Evolutionary conservation across 768 basidiomycete species (phyloP), one percentile per base, ranked within the genome.

Genomic region (Lactarius hatsudake): DNA sequence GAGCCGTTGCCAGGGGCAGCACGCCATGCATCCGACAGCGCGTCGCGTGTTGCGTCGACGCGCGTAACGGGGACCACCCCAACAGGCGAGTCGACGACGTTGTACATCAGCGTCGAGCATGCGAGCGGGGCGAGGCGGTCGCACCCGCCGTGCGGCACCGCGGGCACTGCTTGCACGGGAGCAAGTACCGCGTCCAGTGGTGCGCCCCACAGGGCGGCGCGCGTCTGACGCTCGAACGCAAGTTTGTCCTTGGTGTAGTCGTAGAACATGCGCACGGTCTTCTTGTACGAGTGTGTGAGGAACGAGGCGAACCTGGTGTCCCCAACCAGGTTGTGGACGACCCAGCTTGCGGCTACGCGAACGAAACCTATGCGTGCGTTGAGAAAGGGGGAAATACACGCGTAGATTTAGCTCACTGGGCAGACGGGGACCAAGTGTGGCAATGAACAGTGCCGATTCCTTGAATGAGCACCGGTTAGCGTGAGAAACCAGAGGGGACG

Each of bases 1-100:
- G 90, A 90, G 5, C 88, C 87, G 58, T 77, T 79, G 8, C 83
- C 83, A 0, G 80, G 78, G 8, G 76, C 79, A 9, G 76, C 76
- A 23, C 75, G 75, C 84, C 88, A 93, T 67, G 86, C 87, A 5
- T 83, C 79, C 2, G 88, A 84, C 36, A 91, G 72, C 18, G 73
- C 73, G 74, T 82, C 81, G 12, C 71, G 64, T 3, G 38, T 43
- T 1, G 74, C 54, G 67, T 79, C 76, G 53, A 82, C 81, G 20
- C 72, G 72, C 5, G 79, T 80, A 59, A 82, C 78, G n/a, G 81
- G 82, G 2, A 83, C 34, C 7, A 77, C 74, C 9, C 81, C 81
- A 26, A 80, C 80, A 2, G 81, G 78, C 12, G 74, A 76, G 61
- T 81, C 80, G 40, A 79, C 73, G 13, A 82, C 58, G 72, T 82